Base-by-base conservation (phyloP, 2,329 filamentous ascomycete species). In the Talaromyces sp. region DNA sequence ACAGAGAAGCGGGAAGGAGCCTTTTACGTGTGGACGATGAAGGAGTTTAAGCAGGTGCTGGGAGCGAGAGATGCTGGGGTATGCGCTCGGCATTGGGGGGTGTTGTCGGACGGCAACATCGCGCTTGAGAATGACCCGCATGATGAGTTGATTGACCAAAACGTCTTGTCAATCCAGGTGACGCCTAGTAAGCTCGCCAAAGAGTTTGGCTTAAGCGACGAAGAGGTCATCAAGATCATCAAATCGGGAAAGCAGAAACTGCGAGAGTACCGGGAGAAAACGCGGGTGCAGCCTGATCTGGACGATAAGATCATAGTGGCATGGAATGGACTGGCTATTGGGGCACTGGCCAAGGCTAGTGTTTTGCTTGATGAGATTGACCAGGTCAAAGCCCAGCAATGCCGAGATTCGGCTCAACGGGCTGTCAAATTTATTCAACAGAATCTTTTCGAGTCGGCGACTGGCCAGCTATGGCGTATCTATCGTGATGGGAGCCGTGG, bases 121-220 rank as follows among this genome's bases (percentile, higher is more conserved):
- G 84, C 87, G 35, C 86, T 88, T 3, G 85, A 88, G 59, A 86
- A 93, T 66, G 94, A 99, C 70, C 88, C 90, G 0, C 90, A 96
- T 68, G 93, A 97, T 70, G 93, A 97, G 69, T 93, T 97, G 62
- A 88, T 96, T 69, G 92, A 93, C 68, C 91, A 96, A 71, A 99
- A 97, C 69, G 92, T 96, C 5, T 77, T 97, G 1, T 85, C 86
- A 41, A 82, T 96, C 27, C 84, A 84, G 38, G 86, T 83, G 62
- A 89, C 87, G 0, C 81, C 86, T 0, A 80, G 83, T 21, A 85
- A 88, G 53, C 80, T 99, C 8, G 88, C 88, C 14, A 84, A 85
- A 59, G 88, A 94, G 66, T 89, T 96, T 67, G 87, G 86, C 1
- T 80, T 93, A 14, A 82, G 87, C 0, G 84, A 87, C 59, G 82